Conservation (phyloP, 73 alveolate genomes). For the Uronychia setigera region DNA sequence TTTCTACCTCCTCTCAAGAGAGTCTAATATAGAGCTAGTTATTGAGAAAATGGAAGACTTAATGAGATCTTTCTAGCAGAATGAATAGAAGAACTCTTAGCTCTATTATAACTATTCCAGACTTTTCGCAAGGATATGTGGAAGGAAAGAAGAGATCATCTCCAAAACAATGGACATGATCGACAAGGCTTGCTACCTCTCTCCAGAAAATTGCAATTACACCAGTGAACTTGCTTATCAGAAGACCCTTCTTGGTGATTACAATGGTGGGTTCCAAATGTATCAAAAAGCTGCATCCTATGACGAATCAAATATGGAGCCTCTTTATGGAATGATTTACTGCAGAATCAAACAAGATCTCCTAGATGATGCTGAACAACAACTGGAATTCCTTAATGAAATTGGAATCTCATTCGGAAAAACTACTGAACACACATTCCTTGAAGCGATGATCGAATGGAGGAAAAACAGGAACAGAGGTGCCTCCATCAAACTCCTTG, state of each 20-base stretch:
- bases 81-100: slow-evolving; percentile 91
- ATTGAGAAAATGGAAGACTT: slow-evolving; percentile 91
- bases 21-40: slow-evolving; percentile 90
- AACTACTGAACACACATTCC: slow-evolving; percentile 73
- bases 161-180: slow-evolving; percentile 73
- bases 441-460: slow-evolving; percentile 76
- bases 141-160: slow-evolving; percentile 85
- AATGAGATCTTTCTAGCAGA: slow-evolving; percentile 71
- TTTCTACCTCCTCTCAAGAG: slow-evolving; percentile 89
- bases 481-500: slow-evolving; percentile 66
- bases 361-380: slow-evolving; percentile 95
- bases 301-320: slow-evolving; percentile 91
- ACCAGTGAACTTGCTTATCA: slow-evolving; percentile 90
- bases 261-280: slow-evolving; percentile 79
- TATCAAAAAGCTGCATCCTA: slow-evolving; percentile 91
- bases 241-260: slow-evolving; percentile 84
- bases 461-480: slow-evolving; percentile 73
- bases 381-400: slow-evolving; percentile 84
- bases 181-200: slow-evolving; percentile 75
- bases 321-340: slow-evolving; percentile 93
- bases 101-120: slow-evolving; percentile 82
- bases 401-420: slow-evolving; percentile 40
- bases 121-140: slow-evolving; percentile 90
- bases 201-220: slow-evolving; percentile 84
- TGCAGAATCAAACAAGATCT: slow-evolving; percentile 91